Evolutionary conservation across 2,329 filamentous ascomycete species (phyloP).

Genomic region (Fusarium miscanthi): DNA sequence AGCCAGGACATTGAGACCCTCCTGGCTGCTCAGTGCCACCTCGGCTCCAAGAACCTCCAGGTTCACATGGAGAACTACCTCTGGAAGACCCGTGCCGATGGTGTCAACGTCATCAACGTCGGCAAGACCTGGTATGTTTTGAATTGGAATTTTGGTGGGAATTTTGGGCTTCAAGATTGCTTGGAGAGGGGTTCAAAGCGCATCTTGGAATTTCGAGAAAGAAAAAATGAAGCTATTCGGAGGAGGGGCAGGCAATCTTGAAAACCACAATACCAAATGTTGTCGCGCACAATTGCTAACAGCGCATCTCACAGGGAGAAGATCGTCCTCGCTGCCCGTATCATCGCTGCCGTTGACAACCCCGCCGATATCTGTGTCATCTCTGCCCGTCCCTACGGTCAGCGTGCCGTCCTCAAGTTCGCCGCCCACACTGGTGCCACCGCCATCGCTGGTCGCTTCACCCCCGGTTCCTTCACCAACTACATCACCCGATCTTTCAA

Average conservation of each 20-base stretch:
- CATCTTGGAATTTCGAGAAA: background rate
- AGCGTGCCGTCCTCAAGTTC: conserved; percentile 99
- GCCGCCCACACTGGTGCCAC: conserved; percentile 97
- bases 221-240: conserved; percentile 25
- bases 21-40: conserved; percentile 94
- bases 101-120: conserved; percentile 99
- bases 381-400: conserved; percentile 98
- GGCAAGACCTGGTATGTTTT: conserved; percentile 95
- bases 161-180: background rate
- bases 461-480: conserved; percentile 99
- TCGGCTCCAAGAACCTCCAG: conserved; percentile 99
- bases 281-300: conserved; percentile 32
- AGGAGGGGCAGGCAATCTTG: conserved; percentile 32
- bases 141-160: background rate
- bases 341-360: conserved; percentile 99
- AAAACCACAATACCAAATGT: conserved; percentile 33
- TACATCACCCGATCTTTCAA: conserved; percentile 99
- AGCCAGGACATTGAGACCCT: conserved; percentile 99
- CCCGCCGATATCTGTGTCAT: conserved; percentile 99
- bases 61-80: conserved; percentile 99
- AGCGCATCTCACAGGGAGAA: conserved; percentile 80
- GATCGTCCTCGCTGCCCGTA: conserved; percentile 97
- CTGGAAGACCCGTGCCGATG: conserved; percentile 99
- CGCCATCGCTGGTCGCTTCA: conserved; percentile 99
- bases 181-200: background rate